These are phyloP conservation scores for Fusarium duplospermum DNA, from an alignment of 2,329 filamentous ascomycete species.

Conservation along the genomic window DNA sequence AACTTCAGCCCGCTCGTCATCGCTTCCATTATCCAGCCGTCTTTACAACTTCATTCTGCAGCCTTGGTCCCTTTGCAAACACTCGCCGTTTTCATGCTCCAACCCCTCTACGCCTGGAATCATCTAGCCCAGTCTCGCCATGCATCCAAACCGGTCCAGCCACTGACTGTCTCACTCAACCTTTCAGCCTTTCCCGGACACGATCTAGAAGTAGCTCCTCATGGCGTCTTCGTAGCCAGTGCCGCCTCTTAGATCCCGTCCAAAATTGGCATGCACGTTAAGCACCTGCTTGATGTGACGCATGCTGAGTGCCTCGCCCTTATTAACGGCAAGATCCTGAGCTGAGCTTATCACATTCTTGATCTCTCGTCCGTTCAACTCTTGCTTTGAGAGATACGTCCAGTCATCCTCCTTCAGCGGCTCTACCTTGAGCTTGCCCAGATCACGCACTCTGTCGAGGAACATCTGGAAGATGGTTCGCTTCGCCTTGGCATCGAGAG, in stretches of 20 bases:
- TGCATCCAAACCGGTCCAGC: neutral
- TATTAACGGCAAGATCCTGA: slow-evolving; percentile 83
- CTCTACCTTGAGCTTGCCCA: slow-evolving; percentile 70
- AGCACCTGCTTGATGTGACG: slow-evolving; percentile 83
- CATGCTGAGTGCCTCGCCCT: slow-evolving; percentile 78
- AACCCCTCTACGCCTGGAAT: neutral
- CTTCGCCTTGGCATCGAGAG: slow-evolving; percentile 77
- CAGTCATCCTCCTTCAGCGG: slow-evolving; percentile 76
- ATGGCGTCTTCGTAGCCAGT: slow-evolving; percentile 85
- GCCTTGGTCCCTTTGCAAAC: neutral
- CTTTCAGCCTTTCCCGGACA: neutral
- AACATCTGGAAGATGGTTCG: slow-evolving; percentile 88
- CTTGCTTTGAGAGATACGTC: slow-evolving; percentile 72
- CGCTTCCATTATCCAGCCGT: neutral
- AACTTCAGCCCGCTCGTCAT: neutral
- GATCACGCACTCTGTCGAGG: slow-evolving; percentile 75
- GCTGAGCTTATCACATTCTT: slow-evolving; percentile 89
- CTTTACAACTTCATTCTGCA: neutral
- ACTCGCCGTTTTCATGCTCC: neutral
- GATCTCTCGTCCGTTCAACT: slow-evolving; percentile 76
- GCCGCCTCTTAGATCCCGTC: slow-evolving; percentile 84
- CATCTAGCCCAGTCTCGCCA: neutral
- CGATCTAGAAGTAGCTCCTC: slow-evolving; percentile 75
- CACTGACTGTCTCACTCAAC: neutral
- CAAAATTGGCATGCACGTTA: slow-evolving; percentile 86